Evolutionary conservation across 2,329 filamentous ascomycete species (phyloP).

Genomic region (Acrocalymma vagum): DNA sequence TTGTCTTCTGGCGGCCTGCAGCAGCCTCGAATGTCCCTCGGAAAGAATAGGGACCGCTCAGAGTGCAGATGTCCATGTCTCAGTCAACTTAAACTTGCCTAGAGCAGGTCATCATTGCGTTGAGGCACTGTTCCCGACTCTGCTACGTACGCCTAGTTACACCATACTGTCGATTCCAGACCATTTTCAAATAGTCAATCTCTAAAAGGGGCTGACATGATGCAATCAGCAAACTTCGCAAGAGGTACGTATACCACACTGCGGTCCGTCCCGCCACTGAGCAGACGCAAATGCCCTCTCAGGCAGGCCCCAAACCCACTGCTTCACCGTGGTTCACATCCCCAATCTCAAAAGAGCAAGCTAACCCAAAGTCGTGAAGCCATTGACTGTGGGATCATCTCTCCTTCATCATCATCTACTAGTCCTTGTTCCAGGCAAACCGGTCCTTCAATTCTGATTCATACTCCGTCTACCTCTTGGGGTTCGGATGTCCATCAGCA

Average conservation of each 20-base stretch:
- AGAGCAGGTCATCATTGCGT: slow-evolving; percentile 24
- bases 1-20: slow-evolving; percentile 45
- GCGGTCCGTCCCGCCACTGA: slow-evolving; percentile 35
- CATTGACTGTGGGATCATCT: too few species aligned
- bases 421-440: slow-evolving; percentile 24
- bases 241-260: slow-evolving; percentile 35
- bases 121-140: slow-evolving; percentile 22
- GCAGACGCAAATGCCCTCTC: slow-evolving; percentile 13
- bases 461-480: slow-evolving; percentile 10
- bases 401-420: too few species aligned
- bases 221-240: slow-evolving; percentile 31
- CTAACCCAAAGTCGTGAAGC: too few species aligned
- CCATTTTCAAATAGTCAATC: slow-evolving; percentile 30
- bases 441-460: slow-evolving; percentile 13
- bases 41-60: slow-evolving; percentile 34
- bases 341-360: too few species aligned
- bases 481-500: slow-evolving; percentile 2
- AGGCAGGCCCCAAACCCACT: slow-evolving; percentile 2
- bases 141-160: slow-evolving; percentile 34
- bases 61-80: slow-evolving; percentile 35
- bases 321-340: too few species aligned
- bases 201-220: slow-evolving; percentile 31
- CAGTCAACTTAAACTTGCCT: slow-evolving; percentile 34
- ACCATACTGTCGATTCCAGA: slow-evolving; percentile 34
- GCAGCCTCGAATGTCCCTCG: slow-evolving; percentile 38